Evolutionary conservation across 805 yeast species (phyloP).

Genomic region (Scheffersomyces stipitis): DNA sequence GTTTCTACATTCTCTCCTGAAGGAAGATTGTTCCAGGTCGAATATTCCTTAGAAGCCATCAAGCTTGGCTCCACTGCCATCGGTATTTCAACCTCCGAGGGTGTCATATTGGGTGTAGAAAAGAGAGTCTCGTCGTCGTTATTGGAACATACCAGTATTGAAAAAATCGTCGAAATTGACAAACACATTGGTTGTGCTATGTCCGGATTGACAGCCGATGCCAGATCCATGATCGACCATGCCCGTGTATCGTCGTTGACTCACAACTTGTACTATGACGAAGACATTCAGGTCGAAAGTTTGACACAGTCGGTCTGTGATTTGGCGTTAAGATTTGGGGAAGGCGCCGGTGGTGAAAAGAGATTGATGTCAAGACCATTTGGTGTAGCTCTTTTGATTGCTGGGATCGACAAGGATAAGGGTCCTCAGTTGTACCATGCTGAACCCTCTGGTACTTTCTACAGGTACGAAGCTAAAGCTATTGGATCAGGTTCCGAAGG

Average conservation of each 20-base stretch:
- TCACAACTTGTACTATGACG: slow-evolving; percentile 88
- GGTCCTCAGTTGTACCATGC: slow-evolving; percentile 98
- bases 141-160: slow-evolving; percentile 89
- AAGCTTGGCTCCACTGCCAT: slow-evolving; percentile 97
- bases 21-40: slow-evolving; percentile 97
- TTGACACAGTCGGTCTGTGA: slow-evolving; percentile 97
- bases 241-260: slow-evolving; percentile 89
- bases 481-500: slow-evolving; percentile 99
- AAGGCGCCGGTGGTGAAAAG: slow-evolving; percentile 95
- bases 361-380: slow-evolving; percentile 96
- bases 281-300: slow-evolving; percentile 86
- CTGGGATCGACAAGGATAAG: slow-evolving; percentile 88
- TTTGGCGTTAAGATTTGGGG: slow-evolving; percentile 93
- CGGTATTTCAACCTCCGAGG: slow-evolving; percentile 93
- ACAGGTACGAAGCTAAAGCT: slow-evolving; percentile 97
- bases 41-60: slow-evolving; percentile 95
- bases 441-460: slow-evolving; percentile 98
- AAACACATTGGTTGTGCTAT: slow-evolving; percentile 96
- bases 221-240: slow-evolving; percentile 97
- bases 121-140: slow-evolving; percentile 92
- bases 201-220: slow-evolving; percentile 98
- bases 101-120: slow-evolving; percentile 95
- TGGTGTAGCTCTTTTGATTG: slow-evolving; percentile 95
- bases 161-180: slow-evolving; percentile 94
- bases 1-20: slow-evolving; percentile 98